phyloP scores from a whole-genome alignment of 75 land plant genomes.

The Pseudotsuga menziesii region DNA sequence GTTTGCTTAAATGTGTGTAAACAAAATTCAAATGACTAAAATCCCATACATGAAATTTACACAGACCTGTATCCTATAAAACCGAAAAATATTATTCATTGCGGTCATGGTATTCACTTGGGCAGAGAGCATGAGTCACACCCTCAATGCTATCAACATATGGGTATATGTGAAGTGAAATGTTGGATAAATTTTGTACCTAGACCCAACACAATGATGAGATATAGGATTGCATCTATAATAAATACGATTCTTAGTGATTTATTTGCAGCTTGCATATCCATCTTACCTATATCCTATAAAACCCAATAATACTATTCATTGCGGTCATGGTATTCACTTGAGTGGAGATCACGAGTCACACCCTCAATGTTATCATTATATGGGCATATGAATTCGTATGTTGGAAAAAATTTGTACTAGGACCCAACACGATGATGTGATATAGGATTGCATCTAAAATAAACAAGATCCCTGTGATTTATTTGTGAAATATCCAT shows the following conservation, averaged over 20 bases:
- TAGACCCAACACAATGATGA: constrained; percentile 84
- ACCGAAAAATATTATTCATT: constrained; percentile 83
- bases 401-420: no score
- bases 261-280: constrained; percentile 86
- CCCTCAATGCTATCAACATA: constrained; percentile 89
- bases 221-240: constrained; percentile 76
- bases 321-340: no score
- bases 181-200: constrained; percentile 89
- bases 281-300: constrained; percentile 57
- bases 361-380: no score
- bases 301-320: no score
- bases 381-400: no score
- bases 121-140: constrained; percentile 91
- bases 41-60: constrained; percentile 78
- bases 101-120: constrained; percentile 90
- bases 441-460: no score
- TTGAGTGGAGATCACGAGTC: no score
- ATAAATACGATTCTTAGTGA: constrained; percentile 86
- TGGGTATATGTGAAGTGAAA: constrained; percentile 95
- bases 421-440: no score
- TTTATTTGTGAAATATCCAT: no score
- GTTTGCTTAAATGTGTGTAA: constrained; percentile 90
- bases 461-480: no score
- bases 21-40: constrained; percentile 90
- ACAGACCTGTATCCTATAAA: constrained; percentile 69